Base-by-base conservation (phyloP, 75 land plant species). In the Isoetes taiwanensis region DNA sequence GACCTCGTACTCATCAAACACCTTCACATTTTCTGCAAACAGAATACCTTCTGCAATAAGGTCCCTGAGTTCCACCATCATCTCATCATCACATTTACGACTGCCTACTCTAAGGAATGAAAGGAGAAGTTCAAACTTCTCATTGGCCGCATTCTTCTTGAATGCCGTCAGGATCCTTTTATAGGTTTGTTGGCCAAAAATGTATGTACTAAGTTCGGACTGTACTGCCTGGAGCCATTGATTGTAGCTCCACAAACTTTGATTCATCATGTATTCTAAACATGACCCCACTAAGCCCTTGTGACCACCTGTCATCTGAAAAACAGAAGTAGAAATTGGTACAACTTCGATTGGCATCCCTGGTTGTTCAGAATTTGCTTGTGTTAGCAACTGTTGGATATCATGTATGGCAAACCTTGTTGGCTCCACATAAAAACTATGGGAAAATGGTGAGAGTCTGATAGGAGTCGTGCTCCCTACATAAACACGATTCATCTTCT, bases 281-380 rank as follows among this genome's bases (percentile, higher is more conserved):
- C 50, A 46, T 46, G 50, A 46, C 16, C 50, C 50, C 12, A 46
- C 50, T 8, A 46, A 19, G 12, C 50, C n/a, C 23, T 46, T 46
- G 50, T 46, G 50, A 46, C 50, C 50, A 46, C 50, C 50, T 46
- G 50, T 46, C 50, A 46, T 8, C n/a, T 46, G 21, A 19, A 46
- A 19, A 23, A 46, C 16, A 6, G 50, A 46, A 19, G 50, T 46
- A 46, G 50, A 19, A 46, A 46, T 46, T 23, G 21, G 50, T 23
- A 19, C 50, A 6, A 46, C 4, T 23, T 46, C 50, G 25, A 46
- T 46, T 23, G 16, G 50, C 23, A 46, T 23, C 5, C 50, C 50
- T 46, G 5, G 50, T 6, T 19, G 50, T 6, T 46, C 50, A n/a
- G 50, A 5, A 19, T 46, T 16, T 46, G 50, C 50, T n/a, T 46